phyloP scores from a whole-genome alignment of 73 alveolate species.

The Symbiodinium pilosum region DNA sequence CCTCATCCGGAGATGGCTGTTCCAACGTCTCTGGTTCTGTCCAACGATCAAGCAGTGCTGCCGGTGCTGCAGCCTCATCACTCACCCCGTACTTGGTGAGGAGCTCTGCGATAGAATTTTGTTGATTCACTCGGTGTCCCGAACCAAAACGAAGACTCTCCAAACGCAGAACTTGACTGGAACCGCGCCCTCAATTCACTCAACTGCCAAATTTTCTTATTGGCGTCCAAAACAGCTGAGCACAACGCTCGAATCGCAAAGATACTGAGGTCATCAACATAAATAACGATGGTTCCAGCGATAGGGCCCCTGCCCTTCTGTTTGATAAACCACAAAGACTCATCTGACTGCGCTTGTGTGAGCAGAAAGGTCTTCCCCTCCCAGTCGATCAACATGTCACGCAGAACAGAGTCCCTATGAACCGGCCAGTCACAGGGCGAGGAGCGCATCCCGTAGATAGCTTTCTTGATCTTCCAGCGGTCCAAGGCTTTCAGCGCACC shows the following conservation, averaged over 20 bases:
- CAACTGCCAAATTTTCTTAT: neutral
- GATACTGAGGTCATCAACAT: neutral
- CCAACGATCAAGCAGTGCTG: neutral
- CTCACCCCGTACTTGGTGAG: neutral
- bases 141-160: neutral
- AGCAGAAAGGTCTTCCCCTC: neutral
- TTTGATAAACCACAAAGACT: neutral
- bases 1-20: neutral
- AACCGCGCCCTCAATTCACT: neutral
- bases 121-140: neutral
- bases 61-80: neutral
- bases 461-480: neutral
- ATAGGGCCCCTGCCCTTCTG: neutral
- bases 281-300: neutral
- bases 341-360: neutral
- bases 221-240: neutral
- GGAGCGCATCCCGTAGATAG: neutral
- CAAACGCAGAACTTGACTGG: neutral
- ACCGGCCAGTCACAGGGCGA: neutral
- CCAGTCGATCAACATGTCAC: neutral
- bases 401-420: neutral
- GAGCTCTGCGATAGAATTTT: neutral
- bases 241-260: neutral
- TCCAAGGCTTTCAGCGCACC: neutral
- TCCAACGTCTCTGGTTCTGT: neutral